These are phyloP conservation scores for Blastobotrys robertii DNA, from an alignment of 805 yeast species.

Conservation along the genomic window DNA sequence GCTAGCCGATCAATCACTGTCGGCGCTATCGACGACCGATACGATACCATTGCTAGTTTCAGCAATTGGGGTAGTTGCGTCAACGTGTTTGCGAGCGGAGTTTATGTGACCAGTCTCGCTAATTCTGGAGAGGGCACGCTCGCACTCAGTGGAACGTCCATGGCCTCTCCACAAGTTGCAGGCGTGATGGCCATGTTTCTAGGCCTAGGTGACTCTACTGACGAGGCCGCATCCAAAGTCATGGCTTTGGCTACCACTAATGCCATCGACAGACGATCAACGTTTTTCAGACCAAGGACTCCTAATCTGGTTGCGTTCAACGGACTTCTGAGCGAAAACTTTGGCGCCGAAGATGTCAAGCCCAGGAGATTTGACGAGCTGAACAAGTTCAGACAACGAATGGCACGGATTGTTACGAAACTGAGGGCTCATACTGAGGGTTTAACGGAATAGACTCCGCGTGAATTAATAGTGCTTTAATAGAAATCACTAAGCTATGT, in stretches of 20 bases:
- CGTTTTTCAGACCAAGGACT: conserved; percentile 19
- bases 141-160: conserved; percentile 23
- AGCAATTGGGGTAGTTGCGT: conserved; percentile 89
- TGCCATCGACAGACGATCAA: conserved; percentile 22
- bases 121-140: conserved; percentile 13
- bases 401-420: too few relatives aligned
- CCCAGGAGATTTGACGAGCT: too few relatives aligned
- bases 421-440: too few relatives aligned
- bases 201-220: conserved; percentile 23
- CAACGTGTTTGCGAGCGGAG: conserved; percentile 76
- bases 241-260: conserved; percentile 15
- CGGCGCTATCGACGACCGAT: conserved; percentile 75
- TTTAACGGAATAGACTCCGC: too few relatives aligned
- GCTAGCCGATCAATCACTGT: conserved; percentile 67
- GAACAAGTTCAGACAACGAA: too few relatives aligned
- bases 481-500: too few relatives aligned
- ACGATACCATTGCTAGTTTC: conserved; percentile 61
- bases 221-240: conserved; percentile 19
- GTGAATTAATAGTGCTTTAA: too few relatives aligned
- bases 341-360: too few relatives aligned
- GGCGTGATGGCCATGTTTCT: conserved; percentile 23
- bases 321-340: conserved; percentile 7
- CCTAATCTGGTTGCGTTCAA: conserved; percentile 20
- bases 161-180: conserved; percentile 24
- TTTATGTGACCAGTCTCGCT: conserved; percentile 36